Evolutionary conservation across 139 green algal species (phyloP).

Genomic region (Chlamydomonas urium): DNA sequence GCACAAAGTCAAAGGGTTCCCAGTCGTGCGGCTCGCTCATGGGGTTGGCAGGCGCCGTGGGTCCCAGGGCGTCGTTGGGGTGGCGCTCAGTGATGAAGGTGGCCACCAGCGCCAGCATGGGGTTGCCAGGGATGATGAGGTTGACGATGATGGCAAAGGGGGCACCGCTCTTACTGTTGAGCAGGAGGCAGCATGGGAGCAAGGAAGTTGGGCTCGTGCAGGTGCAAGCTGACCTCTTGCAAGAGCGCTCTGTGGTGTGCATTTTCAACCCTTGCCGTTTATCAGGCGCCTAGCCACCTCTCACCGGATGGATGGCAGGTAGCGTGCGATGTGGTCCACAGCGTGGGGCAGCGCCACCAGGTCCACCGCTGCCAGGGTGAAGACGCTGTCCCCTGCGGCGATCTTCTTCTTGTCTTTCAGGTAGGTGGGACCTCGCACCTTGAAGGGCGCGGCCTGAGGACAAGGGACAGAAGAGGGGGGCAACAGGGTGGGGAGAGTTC

Average conservation of each 20-base stretch:
- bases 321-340: slow-evolving; percentile 48
- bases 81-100: slow-evolving; percentile 54
- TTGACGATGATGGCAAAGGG: slow-evolving; percentile 56
- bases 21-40: slow-evolving; percentile 47
- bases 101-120: slow-evolving; percentile 51
- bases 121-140: slow-evolving; percentile 57
- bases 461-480: too few relatives aligned
- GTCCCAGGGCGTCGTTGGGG: neutral
- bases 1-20: slow-evolving; percentile 56
- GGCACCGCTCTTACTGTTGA: slow-evolving; percentile 2
- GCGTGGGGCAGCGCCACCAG: slow-evolving; percentile 27
- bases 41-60: slow-evolving; percentile 6
- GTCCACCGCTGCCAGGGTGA: slow-evolving; percentile 44
- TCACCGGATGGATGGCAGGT: slow-evolving; percentile 45
- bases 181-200: neutral
- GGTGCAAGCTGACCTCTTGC: too few relatives aligned
- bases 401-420: slow-evolving; percentile 54
- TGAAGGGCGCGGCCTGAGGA: slow-evolving; percentile 15
- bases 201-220: neutral
- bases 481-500: too few relatives aligned
- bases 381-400: slow-evolving; percentile 25
- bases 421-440: slow-evolving; percentile 48
- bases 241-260: too few relatives aligned
- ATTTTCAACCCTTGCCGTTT: too few relatives aligned
- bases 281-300: too few relatives aligned